A percentile compares a stretch with the other conserved stretches of the same genome.
Evolutionary conservation across 1,284 basidiomycete genomes (phyloP).

Genomic region (Tilletia caries): DNA sequence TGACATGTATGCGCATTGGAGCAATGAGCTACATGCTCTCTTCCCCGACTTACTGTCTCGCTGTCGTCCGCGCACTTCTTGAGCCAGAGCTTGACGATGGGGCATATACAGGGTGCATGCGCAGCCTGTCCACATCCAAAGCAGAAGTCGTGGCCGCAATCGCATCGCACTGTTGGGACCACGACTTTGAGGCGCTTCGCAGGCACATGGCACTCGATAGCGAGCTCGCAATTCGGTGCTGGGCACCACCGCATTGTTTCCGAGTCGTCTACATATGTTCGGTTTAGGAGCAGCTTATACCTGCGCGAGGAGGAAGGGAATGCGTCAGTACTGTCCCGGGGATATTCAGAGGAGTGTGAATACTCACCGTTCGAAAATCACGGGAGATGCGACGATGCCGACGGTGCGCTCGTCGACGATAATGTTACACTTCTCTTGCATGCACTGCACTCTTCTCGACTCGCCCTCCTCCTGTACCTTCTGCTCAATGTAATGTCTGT

Average conservation of each 20-base stretch:
- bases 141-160: constrained; percentile 66
- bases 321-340: constrained; percentile 10
- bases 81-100: constrained; percentile 85
- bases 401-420: constrained; percentile 60
- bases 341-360: constrained; percentile 1
- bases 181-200: constrained; percentile 61
- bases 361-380: constrained; percentile 41
- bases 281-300: constrained; percentile 80
- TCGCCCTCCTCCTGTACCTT: constrained; percentile 91
- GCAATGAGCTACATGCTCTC: not conserved
- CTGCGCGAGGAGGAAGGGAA: constrained; percentile 58
- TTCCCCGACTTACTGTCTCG: constrained; percentile 64
- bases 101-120: constrained; percentile 86
- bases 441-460: constrained; percentile 76
- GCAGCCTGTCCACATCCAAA: constrained; percentile 59
- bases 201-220: constrained; percentile 78
- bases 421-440: constrained; percentile 82
- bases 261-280: constrained; percentile 85
- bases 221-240: constrained; percentile 65
- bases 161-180: constrained; percentile 85
- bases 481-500: constrained; percentile 74
- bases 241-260: constrained; percentile 87
- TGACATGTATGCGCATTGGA: not conserved
- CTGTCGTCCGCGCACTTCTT: constrained; percentile 96
- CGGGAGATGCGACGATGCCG: constrained; percentile 48